phyloP scores from a whole-genome alignment of 1,284 basidiomycete genomes.

The Puccinia triticina region DNA sequence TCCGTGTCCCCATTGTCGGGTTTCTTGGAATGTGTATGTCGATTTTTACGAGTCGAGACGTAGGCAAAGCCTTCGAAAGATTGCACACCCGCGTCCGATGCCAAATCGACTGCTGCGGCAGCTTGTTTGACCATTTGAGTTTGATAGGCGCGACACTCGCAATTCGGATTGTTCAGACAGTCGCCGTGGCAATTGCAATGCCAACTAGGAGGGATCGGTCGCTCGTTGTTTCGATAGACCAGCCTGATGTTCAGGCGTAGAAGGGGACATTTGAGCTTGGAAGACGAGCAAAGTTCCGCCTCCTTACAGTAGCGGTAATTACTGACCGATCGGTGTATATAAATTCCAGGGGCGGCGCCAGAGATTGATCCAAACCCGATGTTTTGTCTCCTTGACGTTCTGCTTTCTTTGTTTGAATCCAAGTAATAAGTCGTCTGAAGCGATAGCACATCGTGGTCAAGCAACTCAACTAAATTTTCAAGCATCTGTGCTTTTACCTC shows the following conservation, averaged over 20 bases:
- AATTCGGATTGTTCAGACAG: slow-evolving; percentile 29
- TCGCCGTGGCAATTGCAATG: slow-evolving; percentile 46
- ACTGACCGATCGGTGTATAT: slow-evolving; percentile 45
- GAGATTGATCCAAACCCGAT: slow-evolving; percentile 1
- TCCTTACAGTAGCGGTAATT: not conserved
- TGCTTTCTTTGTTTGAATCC: not conserved
- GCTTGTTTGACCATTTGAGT: slow-evolving; percentile 3
- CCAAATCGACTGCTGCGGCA: not conserved
- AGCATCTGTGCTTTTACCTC: slow-evolving; percentile 25
- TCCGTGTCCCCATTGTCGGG: slow-evolving; percentile 33
- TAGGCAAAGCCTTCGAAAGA: slow-evolving; percentile 40
- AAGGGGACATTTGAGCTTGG: not conserved
- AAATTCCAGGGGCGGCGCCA: slow-evolving; percentile 46
- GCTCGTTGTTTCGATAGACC: slow-evolving; percentile 38
- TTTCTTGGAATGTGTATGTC: slow-evolving; percentile 28
- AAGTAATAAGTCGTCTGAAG: not conserved
- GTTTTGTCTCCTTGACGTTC: not conserved
- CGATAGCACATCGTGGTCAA: not conserved
- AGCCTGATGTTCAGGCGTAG: not conserved
- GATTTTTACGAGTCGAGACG: slow-evolving; percentile 8
- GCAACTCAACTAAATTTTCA: slow-evolving; percentile 25
- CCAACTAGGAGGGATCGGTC: slow-evolving; percentile 37
- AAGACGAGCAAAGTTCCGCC: not conserved
- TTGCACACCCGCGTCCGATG: not conserved
- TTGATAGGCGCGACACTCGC: slow-evolving; percentile 32